Evolutionary conservation across 179 eudicot genomes (phyloP), one percentile per base, ranked within the genome.

Genomic region (Carnegiea gigantea): DNA sequence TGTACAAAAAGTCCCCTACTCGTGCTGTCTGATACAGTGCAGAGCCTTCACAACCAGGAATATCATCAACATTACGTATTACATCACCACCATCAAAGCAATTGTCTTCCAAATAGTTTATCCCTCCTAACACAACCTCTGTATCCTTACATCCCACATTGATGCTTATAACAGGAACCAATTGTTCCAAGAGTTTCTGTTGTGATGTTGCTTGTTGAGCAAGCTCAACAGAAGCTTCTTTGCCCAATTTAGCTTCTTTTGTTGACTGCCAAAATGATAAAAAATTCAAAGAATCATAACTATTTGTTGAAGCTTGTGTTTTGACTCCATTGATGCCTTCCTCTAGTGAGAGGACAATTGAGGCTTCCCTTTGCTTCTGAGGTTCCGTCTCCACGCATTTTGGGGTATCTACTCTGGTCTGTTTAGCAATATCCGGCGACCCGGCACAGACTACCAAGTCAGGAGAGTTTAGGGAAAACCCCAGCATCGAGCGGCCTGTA

Each of bases 271-370:
- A 85, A 75, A 85, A 83, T 20, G 89, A 80, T 12, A 89, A 85
- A 76, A 82, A 82, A 17, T 83, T 88, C 36, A 86, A 79, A 73
- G 82, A 79, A 46, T 84, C 84, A 64, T 86, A 85, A 70, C 73
- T 79, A 77, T 80, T 83, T 62, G 74, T 76, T 49, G 80, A 79
- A 68, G 81, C 81, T 24, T 84, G 78, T 26, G 79, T 76, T 86
- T 90, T 83, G 54, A 90, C 81, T 14, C 96, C 98, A 73, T 93
- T 81, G 28, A 95, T 93, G 73, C 97, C 98, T 83, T 95, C 90
- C 83, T 93, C 98, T 82, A 95, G 84, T 54, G 98, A 95, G 78
- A 95, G 79, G 79, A 90, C 94, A 79, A 90, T 85, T 70, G 91
- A 86, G 26, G 86, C 67, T 33, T 49, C 80, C 84, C 48, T 78